Evolutionary conservation across 345 rosid genomes (phyloP), one percentile per base, ranked within the genome.

Genomic region (Populus euphratica): DNA sequence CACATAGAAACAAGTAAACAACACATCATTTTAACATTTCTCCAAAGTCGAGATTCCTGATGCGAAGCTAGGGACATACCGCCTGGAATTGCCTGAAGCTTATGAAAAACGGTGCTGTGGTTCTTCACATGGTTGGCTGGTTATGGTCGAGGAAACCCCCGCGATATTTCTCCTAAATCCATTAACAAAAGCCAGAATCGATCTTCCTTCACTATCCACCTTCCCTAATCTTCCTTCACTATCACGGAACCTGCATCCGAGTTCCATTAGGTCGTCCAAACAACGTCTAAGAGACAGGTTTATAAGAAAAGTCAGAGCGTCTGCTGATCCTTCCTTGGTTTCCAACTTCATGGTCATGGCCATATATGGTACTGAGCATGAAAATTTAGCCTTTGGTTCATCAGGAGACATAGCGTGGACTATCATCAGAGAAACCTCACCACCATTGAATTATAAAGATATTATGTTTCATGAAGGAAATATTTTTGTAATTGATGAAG

Each of bases 81-180:
- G 17, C 11, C 38, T 70, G 21, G 62, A 70, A 25, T 49, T 49
- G 12, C 62, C 74, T 47, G 33, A 56, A 39, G 17, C 21, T 47
- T 13, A 18, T 73, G 76, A 52, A n/a, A 54, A 73, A 73, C 67
- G 76, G 0, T 54, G 31, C 29, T 71, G 72, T 6, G 80, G 72
- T n/a, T 78, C 72, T 35, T 47, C 67, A 2, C 43, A 52, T 44
- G 76, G 75, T 71, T 77, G 73, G 73, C 54, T 62, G 9, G 54
- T 77, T 10, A 23, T 71, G 75, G 76, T 50, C 29, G 67, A 78
- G n/a, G 41, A 78, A 33, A 72, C 71, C 13, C 73, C 65, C 0
- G 21, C 56, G 11, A 78, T 78, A 16, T 47, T 52, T 59, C 47
- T 72, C 35, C 23, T 71, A 50, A 49, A 72, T 68, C 76, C 71